A percentile compares a stretch with the other conserved stretches of the same genome.
These are phyloP conservation scores for Bipolaris cookei DNA, from an alignment of 2,329 filamentous ascomycete genomes.

Conservation along the genomic window DNA sequence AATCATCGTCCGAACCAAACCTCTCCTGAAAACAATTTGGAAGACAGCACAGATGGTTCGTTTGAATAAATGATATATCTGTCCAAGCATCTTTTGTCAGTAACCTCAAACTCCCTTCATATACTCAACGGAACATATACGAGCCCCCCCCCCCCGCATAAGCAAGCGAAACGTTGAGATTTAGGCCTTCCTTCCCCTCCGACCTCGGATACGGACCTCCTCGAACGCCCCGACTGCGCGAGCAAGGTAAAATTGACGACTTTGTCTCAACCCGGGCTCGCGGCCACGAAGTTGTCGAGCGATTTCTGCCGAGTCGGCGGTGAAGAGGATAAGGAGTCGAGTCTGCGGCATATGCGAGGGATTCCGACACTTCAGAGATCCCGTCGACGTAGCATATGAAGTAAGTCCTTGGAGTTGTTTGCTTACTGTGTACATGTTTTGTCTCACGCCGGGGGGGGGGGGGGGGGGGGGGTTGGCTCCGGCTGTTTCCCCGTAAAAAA, in stretches of 20 bases:
- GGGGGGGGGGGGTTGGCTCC: conserved; percentile 9
- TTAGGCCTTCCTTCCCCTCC: not conserved
- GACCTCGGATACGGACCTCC: not conserved
- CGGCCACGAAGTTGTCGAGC: not conserved
- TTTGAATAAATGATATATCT: conserved; percentile 7
- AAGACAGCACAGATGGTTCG: conserved; percentile 17
- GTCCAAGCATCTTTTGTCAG: not conserved
- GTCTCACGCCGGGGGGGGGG: too few relatives aligned
- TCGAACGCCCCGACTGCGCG: not conserved
- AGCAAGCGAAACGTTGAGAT: conserved; percentile 4
- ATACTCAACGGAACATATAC: not conserved
- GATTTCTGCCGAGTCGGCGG: not conserved
- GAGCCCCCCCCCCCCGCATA: not conserved
- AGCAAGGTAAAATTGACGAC: not conserved
- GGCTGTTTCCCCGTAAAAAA: conserved; percentile 13
- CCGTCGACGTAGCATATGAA: not conserved
- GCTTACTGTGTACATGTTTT: conserved; percentile 4
- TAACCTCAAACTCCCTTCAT: not conserved
- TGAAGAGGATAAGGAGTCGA: not conserved
- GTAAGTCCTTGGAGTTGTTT: not conserved
- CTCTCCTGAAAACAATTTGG: conserved; percentile 11
- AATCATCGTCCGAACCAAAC: conserved; percentile 7
- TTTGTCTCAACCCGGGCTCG: not conserved
- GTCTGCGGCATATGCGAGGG: conserved; percentile 5
- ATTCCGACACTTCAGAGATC: not conserved